Evolutionary conservation across 257 asterid genomes (phyloP).

Genomic region (Catharanthus roseus): DNA sequence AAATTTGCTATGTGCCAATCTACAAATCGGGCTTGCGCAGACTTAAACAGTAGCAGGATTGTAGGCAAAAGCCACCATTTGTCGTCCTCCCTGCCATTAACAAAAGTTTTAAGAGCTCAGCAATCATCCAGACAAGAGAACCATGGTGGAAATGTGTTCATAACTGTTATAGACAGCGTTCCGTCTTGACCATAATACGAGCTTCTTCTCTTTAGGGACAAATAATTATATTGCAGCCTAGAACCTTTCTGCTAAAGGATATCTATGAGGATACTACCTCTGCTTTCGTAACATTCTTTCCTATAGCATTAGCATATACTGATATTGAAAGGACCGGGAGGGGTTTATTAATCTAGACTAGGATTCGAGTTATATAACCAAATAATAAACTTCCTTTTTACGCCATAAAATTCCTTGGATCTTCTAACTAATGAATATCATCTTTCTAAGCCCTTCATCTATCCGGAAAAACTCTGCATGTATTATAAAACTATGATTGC

Average conservation of each 20-base stretch:
- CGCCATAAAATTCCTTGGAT: background rate
- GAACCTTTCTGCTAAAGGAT: background rate
- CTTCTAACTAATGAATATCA: background rate
- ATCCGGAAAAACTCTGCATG: too few species aligned
- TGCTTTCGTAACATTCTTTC: background rate
- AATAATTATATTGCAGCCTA: background rate
- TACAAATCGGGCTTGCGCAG: conserved; percentile 74
- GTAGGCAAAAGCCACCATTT: conserved; percentile 92
- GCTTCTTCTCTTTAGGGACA: background rate
- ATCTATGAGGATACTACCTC: background rate
- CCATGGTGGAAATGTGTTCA: background rate
- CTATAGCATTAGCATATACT: background rate
- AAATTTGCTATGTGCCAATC: conserved; percentile 91
- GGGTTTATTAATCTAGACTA: background rate
- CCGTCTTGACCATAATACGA: background rate
- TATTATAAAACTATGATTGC: conserved; percentile 2
- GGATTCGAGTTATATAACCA: background rate
- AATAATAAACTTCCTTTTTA: background rate
- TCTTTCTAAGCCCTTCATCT: background rate
- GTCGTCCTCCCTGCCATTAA: conserved; percentile 79
- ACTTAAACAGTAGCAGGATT: conserved; percentile 62
- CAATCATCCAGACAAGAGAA: background rate
- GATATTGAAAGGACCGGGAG: background rate
- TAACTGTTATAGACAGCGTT: background rate
- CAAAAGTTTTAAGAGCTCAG: conserved; percentile 5